phyloP scores from a whole-genome alignment of 352 stramenopile genomes.

The Globisporangium abappressorium region DNA sequence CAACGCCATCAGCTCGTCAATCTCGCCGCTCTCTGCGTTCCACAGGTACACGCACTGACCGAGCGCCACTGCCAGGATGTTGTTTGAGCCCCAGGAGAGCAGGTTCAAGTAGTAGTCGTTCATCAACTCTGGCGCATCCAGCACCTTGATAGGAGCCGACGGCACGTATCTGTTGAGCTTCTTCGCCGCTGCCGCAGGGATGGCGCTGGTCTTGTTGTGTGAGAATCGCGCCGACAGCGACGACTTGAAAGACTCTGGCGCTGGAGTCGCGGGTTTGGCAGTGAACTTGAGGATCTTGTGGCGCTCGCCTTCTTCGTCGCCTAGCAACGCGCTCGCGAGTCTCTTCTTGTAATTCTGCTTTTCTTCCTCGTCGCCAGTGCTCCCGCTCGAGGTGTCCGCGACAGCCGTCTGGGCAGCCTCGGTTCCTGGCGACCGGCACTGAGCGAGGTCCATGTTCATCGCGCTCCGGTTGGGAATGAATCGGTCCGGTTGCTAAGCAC shows the following conservation, averaged over 20 bases:
- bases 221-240: slow-evolving; percentile 92
- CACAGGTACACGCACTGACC: slow-evolving; percentile 98
- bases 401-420: slow-evolving; percentile 39
- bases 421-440: slow-evolving; percentile 64
- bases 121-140: slow-evolving; percentile 97
- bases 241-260: slow-evolving; percentile 93
- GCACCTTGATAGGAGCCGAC: slow-evolving; percentile 92
- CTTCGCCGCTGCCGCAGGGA: slow-evolving; percentile 64
- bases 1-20: slow-evolving; percentile 92
- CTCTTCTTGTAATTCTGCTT: slow-evolving; percentile 83
- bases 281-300: slow-evolving; percentile 98
- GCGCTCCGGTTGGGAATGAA: slow-evolving; percentile 86
- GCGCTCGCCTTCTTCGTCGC: slow-evolving; percentile 65
- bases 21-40: slow-evolving; percentile 95
- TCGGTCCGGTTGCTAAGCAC: slow-evolving; percentile 49
- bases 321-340: slow-evolving; percentile 78
- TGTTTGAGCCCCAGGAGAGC: slow-evolving; percentile 95
- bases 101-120: slow-evolving; percentile 99
- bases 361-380: slow-evolving; percentile 55
- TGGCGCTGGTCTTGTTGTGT: slow-evolving; percentile 91
- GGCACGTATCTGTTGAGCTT: slow-evolving; percentile 95
- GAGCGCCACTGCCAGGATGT: slow-evolving; percentile 97
- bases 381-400: not conserved
- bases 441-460: slow-evolving; percentile 82
- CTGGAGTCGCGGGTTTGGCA: slow-evolving; percentile 93